Evolutionary conservation across 2,329 filamentous ascomycete genomes (phyloP), one percentile per base, ranked within the genome.

Genomic region (Colletotrichum gigasporum): DNA sequence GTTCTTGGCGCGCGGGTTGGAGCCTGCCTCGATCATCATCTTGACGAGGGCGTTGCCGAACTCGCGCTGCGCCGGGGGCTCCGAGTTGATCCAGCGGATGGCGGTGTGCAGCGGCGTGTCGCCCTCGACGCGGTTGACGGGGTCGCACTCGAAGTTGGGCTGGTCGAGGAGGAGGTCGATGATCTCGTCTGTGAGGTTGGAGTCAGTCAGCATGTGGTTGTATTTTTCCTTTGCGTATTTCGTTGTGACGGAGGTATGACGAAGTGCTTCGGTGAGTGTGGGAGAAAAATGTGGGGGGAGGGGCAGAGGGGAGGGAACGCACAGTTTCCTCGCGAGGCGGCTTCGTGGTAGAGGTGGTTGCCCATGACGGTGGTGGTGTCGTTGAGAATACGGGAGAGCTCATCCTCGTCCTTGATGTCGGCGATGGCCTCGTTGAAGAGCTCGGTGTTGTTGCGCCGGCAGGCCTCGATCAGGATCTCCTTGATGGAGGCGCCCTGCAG

Each of bases 401-500:
- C 84, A 63, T 87, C 84, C 57, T 90, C 88, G 63, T 81, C 79
- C 69, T 86, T 86, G 73, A 87, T 81, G 69, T 81, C 80, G 41
- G 85, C 79, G 69, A 97, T 84, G 61, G 94, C 86, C 72, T 96
- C 90, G 71, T 87, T 80, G 60, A 98, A 88, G 65, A 98, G 88
- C 56, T 95, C 90, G 70, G 90, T 90, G 80, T 98, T 97, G 85
- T 98, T 95, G 74, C 94, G 88, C 66, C 95, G 93, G 81, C 92
- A 97, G 72, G 96, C 93, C 82, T 97, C 95, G 79, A 98, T 88
- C 71, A 98, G 87, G 73, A 92, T 87, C 82, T 98, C 95, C 77
- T 90, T 86, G 47, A 90, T 88, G 65, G 92, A 92, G 71, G 95
- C 95, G 76, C 95, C 96, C 91, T 97, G 72, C 11, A 22, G 7